A percentile compares a stretch with the other conserved stretches of the same genome.
Evolutionary conservation across 106 monocot genomes (phyloP).

Genomic region (Acorus calamus): DNA sequence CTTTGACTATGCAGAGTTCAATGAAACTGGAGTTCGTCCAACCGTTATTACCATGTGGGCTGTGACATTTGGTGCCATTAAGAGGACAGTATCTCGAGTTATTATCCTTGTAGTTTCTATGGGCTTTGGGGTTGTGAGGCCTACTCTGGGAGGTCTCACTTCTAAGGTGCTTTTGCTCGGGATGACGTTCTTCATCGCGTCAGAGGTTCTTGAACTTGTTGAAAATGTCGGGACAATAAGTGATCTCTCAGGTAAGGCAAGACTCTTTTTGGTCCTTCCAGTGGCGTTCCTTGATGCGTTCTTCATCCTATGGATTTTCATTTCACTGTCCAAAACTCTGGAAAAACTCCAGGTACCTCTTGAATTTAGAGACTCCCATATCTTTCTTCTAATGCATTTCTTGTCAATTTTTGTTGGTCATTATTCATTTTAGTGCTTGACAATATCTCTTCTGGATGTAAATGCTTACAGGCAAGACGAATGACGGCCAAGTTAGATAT

Average conservation of each 20-base stretch:
- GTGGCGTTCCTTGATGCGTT: constrained; percentile 90
- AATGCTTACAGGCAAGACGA: constrained; percentile 50
- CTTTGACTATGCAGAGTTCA: constrained; percentile 89
- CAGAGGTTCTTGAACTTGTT: constrained; percentile 85
- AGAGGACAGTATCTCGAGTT: constrained; percentile 66
- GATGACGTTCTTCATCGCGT: constrained; percentile 81
- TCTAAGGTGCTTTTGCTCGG: constrained; percentile 92
- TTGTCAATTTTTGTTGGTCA: background rate
- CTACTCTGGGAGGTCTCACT: constrained; percentile 85
- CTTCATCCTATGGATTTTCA: constrained; percentile 96
- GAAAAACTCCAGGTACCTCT: constrained; percentile 78
- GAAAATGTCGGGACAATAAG: constrained; percentile 85
- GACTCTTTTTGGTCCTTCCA: constrained; percentile 74
- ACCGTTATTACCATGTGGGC: constrained; percentile 91
- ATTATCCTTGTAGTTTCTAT: constrained; percentile 80
- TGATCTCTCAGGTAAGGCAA: constrained; percentile 91
- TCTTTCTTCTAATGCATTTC: background rate
- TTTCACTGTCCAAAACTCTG: constrained; percentile 81
- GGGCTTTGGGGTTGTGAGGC: constrained; percentile 94
- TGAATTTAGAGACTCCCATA: background rate
- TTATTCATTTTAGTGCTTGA: background rate
- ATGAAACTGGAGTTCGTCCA: constrained; percentile 73
- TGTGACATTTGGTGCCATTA: constrained; percentile 76
- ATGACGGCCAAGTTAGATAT: constrained; percentile 77
- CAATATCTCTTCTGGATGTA: background rate